These are phyloP conservation scores for Fomitiporia mediterranea DNA, from an alignment of 1,284 basidiomycete species.

Conservation along the genomic window DNA sequence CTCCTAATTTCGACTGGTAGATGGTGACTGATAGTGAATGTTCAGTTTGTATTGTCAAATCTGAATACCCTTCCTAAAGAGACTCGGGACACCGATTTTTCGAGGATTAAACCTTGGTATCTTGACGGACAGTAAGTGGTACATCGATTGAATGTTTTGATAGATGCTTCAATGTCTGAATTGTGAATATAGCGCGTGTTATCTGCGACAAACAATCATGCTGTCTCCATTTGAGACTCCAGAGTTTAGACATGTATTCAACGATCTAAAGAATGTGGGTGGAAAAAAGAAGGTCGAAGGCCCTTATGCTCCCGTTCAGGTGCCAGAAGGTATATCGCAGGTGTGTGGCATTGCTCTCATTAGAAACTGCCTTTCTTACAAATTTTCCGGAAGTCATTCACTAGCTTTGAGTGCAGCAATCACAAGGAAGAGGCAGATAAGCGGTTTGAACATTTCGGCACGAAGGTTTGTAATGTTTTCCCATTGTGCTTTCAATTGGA, in stretches of 20 bases:
- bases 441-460: conserved; percentile 83
- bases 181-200: conserved; percentile 52
- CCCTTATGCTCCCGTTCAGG: conserved; percentile 64
- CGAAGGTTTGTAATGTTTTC: conserved; percentile 50
- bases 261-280: conserved; percentile 75
- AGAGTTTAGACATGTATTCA: conserved; percentile 80
- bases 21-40: conserved; percentile 4
- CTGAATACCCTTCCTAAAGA: conserved; percentile 90
- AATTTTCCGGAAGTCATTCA: conserved; percentile 49
- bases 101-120: conserved; percentile 96
- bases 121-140: conserved; percentile 81
- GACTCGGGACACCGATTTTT: conserved; percentile 93
- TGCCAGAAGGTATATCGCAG: conserved; percentile 78
- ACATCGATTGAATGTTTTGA: not conserved
- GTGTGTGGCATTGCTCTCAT: conserved; percentile 34
- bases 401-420: conserved; percentile 68
- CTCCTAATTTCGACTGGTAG: not conserved
- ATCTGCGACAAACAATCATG: conserved; percentile 86
- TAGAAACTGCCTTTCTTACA: not conserved
- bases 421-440: conserved; percentile 81
- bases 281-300: conserved; percentile 75
- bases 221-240: conserved; percentile 90
- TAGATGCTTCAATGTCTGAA: not conserved
- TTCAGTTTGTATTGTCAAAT: conserved; percentile 80
- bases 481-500: not conserved